Conservation (phyloP, 1,284 basidiomycete genomes). For the Trichosporon asahii region DNA sequence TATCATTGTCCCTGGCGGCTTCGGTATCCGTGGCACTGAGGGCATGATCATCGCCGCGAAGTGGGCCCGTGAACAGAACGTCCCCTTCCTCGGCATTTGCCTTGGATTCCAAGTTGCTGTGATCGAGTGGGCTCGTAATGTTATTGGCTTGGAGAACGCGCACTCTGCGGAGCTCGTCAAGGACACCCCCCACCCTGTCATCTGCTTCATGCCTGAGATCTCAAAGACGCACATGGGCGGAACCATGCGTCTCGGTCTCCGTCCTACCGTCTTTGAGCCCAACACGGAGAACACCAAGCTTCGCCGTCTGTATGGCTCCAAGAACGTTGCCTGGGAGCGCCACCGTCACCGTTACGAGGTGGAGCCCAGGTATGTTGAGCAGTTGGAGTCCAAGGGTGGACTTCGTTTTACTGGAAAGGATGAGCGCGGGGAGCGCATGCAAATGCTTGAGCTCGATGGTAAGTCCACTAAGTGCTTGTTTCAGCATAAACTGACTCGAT, state of each 20-base stretch:
- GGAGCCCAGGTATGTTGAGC: slow-evolving; percentile 80
- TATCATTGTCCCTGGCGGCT: slow-evolving; percentile 93
- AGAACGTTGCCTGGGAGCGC: slow-evolving; percentile 86
- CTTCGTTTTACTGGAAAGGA: slow-evolving; percentile 88
- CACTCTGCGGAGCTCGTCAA: slow-evolving; percentile 79
- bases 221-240: slow-evolving; percentile 97
- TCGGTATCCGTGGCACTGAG: slow-evolving; percentile 88
- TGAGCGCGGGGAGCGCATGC: slow-evolving; percentile 96
- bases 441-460: slow-evolving; percentile 85
- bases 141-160: slow-evolving; percentile 73
- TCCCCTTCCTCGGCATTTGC: slow-evolving; percentile 95
- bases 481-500: too few relatives aligned
- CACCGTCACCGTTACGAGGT: slow-evolving; percentile 98
- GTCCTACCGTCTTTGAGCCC: slow-evolving; percentile 83
- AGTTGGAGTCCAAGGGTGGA: slow-evolving; percentile 65
- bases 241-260: slow-evolving; percentile 93
- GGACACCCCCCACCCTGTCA: slow-evolving; percentile 62
- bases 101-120: slow-evolving; percentile 98
- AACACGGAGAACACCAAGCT: slow-evolving; percentile 63
- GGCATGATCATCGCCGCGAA: slow-evolving; percentile 97
- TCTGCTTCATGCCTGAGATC: slow-evolving; percentile 99
- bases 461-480: too few relatives aligned
- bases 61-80: slow-evolving; percentile 90
- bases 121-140: slow-evolving; percentile 87
- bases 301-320: slow-evolving; percentile 80